These are phyloP conservation scores for Cucurbita pepo DNA, from an alignment of 306 rosid species.

Conservation along the genomic window DNA sequence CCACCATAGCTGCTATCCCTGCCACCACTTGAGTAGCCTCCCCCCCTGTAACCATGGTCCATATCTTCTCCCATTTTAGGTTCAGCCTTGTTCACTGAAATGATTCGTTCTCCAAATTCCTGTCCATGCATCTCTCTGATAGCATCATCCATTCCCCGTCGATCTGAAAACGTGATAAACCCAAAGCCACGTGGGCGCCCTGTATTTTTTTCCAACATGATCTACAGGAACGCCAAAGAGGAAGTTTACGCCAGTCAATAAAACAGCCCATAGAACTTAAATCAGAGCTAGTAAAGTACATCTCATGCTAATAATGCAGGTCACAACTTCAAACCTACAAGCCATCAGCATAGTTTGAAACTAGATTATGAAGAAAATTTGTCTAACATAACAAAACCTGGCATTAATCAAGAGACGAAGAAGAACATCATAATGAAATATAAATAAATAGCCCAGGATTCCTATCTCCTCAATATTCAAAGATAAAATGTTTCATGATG, in stretches of 20 bases:
- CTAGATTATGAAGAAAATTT: background rate
- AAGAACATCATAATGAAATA: background rate
- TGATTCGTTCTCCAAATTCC: conserved; percentile 65
- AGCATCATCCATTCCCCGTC: conserved; percentile 95
- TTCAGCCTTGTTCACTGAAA: conserved; percentile 88
- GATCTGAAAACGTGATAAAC: conserved; percentile 81
- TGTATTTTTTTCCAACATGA: conserved; percentile 79
- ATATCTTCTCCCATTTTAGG: conserved; percentile 78
- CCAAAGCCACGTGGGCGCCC: conserved; percentile 92
- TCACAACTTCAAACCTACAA: background rate
- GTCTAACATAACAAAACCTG: background rate
- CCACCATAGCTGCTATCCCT: conserved; percentile 1
- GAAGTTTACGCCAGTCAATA: conserved; percentile 1
- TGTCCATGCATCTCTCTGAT: conserved; percentile 91
- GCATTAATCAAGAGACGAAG: background rate
- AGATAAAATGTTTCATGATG: background rate
- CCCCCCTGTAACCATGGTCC: conserved; percentile 28
- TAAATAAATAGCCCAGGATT: background rate
- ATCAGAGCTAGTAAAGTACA: background rate
- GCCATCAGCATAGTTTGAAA: background rate
- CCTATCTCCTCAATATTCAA: background rate
- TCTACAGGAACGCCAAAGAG: conserved; percentile 37
- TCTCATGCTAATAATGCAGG: background rate
- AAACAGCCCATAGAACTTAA: background rate
- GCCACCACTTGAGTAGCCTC: conserved; percentile 3